Evolutionary conservation across 2,329 filamentous ascomycete genomes (phyloP).

Genomic region (Beauveria medogensis): DNA sequence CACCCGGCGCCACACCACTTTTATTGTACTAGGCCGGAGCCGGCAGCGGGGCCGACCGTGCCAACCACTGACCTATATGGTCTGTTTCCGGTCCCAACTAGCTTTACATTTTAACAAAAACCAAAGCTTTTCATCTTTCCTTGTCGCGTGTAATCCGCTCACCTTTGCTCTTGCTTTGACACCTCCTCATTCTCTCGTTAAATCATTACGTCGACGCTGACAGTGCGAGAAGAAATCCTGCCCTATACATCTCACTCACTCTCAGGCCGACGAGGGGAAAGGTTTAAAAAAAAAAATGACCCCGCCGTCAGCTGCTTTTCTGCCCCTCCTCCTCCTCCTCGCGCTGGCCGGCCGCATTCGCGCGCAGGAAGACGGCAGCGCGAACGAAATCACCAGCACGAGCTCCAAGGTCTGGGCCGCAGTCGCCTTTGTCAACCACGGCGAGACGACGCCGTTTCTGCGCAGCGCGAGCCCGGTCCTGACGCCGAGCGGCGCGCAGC

Average conservation of each 20-base stretch:
- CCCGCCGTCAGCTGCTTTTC: not conserved
- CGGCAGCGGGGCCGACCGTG: not conserved
- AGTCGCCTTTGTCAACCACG: slow-evolving; percentile 41
- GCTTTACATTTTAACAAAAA: too few relatives aligned
- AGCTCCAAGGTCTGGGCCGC: slow-evolving; percentile 40
- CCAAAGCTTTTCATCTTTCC: not conserved
- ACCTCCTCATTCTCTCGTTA: not conserved
- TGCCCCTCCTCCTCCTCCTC: not conserved
- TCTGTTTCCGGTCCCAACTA: not conserved
- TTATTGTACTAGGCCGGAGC: not conserved
- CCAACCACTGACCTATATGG: not conserved
- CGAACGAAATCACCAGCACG: not conserved
- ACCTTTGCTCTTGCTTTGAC: not conserved
- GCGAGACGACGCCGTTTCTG: slow-evolving; percentile 42
- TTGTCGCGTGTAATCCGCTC: not conserved
- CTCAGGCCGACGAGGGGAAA: not conserved
- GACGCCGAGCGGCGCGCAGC: slow-evolving; percentile 46
- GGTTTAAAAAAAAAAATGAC: not conserved
- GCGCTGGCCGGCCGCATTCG: not conserved
- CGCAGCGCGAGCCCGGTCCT: slow-evolving; percentile 25
- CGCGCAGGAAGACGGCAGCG: not conserved
- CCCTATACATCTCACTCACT: not conserved
- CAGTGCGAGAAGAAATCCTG: not conserved
- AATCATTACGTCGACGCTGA: not conserved
- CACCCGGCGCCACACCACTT: not conserved